These are phyloP conservation scores for Aspergillus sp. DNA, from an alignment of 2,329 filamentous ascomycete species.

Conservation along the genomic window DNA sequence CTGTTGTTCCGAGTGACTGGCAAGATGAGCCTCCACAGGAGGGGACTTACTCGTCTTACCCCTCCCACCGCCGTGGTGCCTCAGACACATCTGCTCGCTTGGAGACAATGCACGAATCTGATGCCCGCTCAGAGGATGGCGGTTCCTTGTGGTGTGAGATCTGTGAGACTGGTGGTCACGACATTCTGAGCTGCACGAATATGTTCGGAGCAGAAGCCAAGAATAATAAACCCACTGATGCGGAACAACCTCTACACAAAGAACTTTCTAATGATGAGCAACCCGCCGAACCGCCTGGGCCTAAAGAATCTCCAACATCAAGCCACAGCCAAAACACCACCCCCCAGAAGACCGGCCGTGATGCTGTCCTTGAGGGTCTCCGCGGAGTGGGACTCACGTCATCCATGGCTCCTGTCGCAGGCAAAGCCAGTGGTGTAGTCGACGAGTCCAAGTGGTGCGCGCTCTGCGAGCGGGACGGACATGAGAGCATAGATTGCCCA, in stretches of 20 bases:
- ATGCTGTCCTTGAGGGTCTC: conserved; percentile 43
- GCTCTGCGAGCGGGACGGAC: conserved; percentile 90
- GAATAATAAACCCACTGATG: conserved; percentile 15
- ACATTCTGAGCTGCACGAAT: conserved; percentile 90
- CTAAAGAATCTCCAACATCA: conserved; percentile 14
- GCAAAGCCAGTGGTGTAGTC: conserved; percentile 73
- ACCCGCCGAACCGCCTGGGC: conserved; percentile 15
- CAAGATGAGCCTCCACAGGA: conserved; percentile 32
- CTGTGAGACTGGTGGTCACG: conserved; percentile 86
- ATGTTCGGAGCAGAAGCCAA: conserved; percentile 63
- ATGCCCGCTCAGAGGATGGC: conserved; percentile 66
- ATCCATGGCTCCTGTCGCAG: conserved; percentile 65
- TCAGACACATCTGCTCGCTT: conserved; percentile 34
- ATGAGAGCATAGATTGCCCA: conserved; percentile 93
- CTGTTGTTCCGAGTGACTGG: conserved; percentile 44
- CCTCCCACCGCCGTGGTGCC: conserved; percentile 25
- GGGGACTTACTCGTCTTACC: conserved; percentile 24
- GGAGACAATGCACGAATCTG: conserved; percentile 43
- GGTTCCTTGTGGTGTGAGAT: conserved; percentile 89
- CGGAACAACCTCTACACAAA: conserved; percentile 16
- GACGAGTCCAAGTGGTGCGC: conserved; percentile 95
- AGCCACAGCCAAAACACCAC: conserved; percentile 19
- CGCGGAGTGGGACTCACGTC: conserved; percentile 42
- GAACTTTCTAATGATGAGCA: conserved; percentile 16
- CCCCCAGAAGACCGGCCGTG: conserved; percentile 40